Percentiles rank a stretch among this genome's conserved stretches.
Conservation (phyloP, 2,329 filamentous ascomycete genomes). For the Akanthomyces dipterigenus region DNA sequence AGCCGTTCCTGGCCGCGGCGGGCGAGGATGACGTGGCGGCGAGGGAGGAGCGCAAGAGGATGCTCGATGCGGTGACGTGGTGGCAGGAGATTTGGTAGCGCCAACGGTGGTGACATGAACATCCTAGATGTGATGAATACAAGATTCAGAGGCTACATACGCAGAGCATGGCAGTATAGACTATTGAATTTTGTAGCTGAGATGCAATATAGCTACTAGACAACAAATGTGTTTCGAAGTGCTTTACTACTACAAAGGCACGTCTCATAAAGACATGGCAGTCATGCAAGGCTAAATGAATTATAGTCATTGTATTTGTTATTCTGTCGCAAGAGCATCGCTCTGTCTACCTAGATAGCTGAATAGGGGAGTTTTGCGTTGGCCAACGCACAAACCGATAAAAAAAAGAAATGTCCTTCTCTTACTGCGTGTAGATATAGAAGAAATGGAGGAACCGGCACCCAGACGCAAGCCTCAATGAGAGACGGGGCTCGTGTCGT, state of each 20-base stretch:
- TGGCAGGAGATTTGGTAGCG: slow-evolving; percentile 55
- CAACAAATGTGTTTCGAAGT: too few relatives aligned
- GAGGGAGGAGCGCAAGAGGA: slow-evolving; percentile 31
- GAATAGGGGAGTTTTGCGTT: not conserved
- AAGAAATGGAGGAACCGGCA: not conserved
- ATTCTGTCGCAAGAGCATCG: not conserved
- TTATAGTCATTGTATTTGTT: too few relatives aligned
- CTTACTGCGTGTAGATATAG: not conserved
- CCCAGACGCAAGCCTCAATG: not conserved
- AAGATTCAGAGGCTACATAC: not conserved
- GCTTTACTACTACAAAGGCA: too few relatives aligned
- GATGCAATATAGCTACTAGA: not conserved
- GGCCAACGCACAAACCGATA: not conserved
- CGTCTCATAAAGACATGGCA: too few relatives aligned
- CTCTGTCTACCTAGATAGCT: not conserved
- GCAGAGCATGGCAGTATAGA: not conserved
- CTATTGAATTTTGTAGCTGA: not conserved
- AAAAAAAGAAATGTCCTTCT: not conserved
- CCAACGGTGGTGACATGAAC: too few relatives aligned
- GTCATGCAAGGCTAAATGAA: too few relatives aligned
- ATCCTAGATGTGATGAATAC: not conserved
- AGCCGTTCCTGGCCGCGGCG: slow-evolving; percentile 35
- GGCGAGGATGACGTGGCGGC: slow-evolving; percentile 26
- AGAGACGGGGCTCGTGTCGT: not conserved
- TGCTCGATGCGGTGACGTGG: slow-evolving; percentile 32